Base-by-base conservation (phyloP, 129 eudicot species). In the Tagetes erecta region DNA sequence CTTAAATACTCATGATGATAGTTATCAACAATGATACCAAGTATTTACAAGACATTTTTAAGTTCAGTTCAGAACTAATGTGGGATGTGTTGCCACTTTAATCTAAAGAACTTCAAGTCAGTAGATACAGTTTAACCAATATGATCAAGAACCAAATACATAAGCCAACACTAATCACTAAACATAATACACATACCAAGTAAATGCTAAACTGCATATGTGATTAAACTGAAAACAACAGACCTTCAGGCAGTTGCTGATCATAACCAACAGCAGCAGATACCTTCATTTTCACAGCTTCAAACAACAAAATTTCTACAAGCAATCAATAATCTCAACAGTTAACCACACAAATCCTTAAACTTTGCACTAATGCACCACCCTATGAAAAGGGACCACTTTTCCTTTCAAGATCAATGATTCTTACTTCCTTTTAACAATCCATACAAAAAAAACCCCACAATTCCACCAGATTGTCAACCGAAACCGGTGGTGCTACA, bases 191-290 rank as follows among this genome's bases (percentile, higher is more conserved):
- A 76, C 34, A 56, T 31, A 76, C 12, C n/a, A 49, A 67, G 41
- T 30, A 68, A 14, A 68, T 44, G 13, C 3, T 45, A 12, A 12
- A 57, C 68, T 35, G 44, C 42, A 76, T 14, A 52, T 12, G 33
- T 20, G 49, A 78, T 72, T 50, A 45, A 72, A 60, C 7, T 8
- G 9, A 72, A 79, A 42, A 36, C 40, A 53, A 65, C 83, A 72
- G 2, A 86, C 91, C 91, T 78, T 86, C 98, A 3, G 87, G 90
- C 57, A 85, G 68, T 75, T 84, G 95, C 81, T 90, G 88, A 84
- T 81, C 80, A 53, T 84, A 92, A 63, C 86, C 98, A 27, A 82
- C 70, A 70, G 91, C 70, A 70, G 91, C 83, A 68, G 95, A 86
- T 30, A 84, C 83, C 81, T 80, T 87, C 91, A 87, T 87, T 67